Evolutionary conservation across 164 flowering plant species (phyloP).

Genomic region (Vitis cinerea): DNA sequence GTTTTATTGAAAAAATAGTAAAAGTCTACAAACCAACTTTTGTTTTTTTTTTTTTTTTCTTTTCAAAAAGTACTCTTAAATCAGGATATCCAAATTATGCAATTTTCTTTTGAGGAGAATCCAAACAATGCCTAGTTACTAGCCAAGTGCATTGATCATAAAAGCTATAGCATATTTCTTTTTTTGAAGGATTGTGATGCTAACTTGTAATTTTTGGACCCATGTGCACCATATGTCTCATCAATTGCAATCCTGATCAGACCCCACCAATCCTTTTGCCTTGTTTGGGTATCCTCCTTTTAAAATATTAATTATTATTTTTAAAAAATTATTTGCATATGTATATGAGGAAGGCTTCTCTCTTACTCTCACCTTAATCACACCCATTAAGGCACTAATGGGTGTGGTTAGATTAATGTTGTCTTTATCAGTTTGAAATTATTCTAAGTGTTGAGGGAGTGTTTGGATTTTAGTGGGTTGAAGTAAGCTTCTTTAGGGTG

Average conservation of each 20-base stretch:
- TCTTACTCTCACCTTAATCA: not conserved
- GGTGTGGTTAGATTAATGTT: conserved; percentile 1
- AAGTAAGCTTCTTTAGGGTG: too few species aligned
- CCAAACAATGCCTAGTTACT: too few species aligned
- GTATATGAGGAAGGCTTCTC: not conserved
- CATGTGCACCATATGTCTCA: conserved; percentile 6
- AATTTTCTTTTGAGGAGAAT: too few species aligned
- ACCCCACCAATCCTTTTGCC: conserved; percentile 16
- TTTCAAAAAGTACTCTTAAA: too few species aligned
- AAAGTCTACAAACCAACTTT: too few species aligned
- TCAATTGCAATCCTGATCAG: conserved; percentile 25
- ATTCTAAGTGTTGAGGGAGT: not conserved
- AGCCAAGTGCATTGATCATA: too few species aligned
- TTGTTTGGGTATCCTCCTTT: not conserved
- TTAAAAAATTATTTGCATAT: too few species aligned
- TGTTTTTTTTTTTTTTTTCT: too few species aligned
- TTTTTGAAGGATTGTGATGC: not conserved
- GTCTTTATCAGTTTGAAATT: not conserved
- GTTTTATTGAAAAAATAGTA: too few species aligned
- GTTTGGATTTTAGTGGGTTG: too few species aligned
- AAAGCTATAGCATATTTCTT: not conserved
- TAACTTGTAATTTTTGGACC: conserved; percentile 7
- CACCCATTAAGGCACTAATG: not conserved
- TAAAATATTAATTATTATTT: too few species aligned
- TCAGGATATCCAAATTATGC: too few species aligned